Evolutionary conservation across 1,139 yeast genomes (phyloP), one percentile per base, ranked within the genome.

Genomic region (Chernovozyma aurita): DNA sequence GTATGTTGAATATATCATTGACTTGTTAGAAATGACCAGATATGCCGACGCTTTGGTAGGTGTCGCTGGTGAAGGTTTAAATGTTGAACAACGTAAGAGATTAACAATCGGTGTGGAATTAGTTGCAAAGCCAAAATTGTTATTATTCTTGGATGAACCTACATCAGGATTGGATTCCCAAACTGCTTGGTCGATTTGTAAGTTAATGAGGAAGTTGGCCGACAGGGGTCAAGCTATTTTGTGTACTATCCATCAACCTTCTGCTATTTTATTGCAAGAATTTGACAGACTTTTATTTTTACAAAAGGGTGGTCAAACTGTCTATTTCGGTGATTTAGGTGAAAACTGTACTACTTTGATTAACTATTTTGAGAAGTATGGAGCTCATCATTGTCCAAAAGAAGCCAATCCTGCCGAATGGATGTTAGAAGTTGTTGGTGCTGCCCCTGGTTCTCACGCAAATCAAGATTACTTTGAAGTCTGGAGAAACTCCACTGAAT

Each of bases 221-320:
- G 70, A 78, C 53, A 79, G 78, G 48, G 95, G 95, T 28, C 95
- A 85, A 61, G 92, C 94, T 33, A 80, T 85, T 52, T 63, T 84
- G 54, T 84, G 92, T 65, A 84, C 94, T 11, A 84, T 84, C 45
- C 94, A 84, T 57, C 94, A 84, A 59, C 94, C 94, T 43, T 81
- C 90, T 7, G 90, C 94, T 31, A 67, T 81, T 41, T 63, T 84
- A 53, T 70, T 84, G 61, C 80, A 82, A 54, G 87, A 82, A 49
- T 85, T 85, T 52, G 95, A 85, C 50, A 75, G 94, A 43, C 63
- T 85, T 42, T 63, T 85, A 44, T 84, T 85, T 55, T 63, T 85
- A 53, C 85, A 81, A 42, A 71, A 62, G 43, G 94, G 94, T 49
- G 95, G 95, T 41, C 63, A 73, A 50, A 84, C 94, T 7, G 88